Conservation (phyloP, 441 rosid genomes). For the Mallotus japonicus region DNA sequence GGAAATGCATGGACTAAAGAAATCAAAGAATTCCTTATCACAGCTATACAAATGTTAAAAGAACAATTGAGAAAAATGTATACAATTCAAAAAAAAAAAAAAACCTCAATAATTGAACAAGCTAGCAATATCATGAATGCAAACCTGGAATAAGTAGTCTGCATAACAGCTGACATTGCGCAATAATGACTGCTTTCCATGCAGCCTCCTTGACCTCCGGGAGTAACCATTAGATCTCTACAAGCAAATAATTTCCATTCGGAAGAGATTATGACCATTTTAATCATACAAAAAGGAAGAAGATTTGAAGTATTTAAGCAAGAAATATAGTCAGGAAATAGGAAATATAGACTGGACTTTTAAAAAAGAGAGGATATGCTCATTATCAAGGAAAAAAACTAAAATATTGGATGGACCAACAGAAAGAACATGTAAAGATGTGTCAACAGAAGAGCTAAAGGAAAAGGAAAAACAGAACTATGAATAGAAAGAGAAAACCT, state of each 20-base stretch:
- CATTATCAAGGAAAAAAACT: background rate
- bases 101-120: background rate
- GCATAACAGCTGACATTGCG: constrained; percentile 56
- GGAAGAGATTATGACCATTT: constrained; percentile 14
- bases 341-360: background rate
- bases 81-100: background rate
- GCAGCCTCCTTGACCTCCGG: constrained; percentile 53
- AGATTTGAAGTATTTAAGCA: background rate
- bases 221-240: constrained; percentile 41
- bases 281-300: constrained; percentile 1
- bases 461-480: background rate
- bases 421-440: background rate
- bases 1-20: background rate
- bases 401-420: background rate
- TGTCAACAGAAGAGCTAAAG: background rate
- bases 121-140: background rate
- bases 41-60: background rate
- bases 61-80: background rate
- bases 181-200: constrained; percentile 50
- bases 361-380: background rate
- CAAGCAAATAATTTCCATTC: constrained; percentile 31
- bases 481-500: background rate
- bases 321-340: background rate
- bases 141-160: constrained; percentile 66
- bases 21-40: background rate